Evolutionary conservation across 2,329 filamentous ascomycete species (phyloP), one percentile per base, ranked within the genome.

Genomic region (Myotisia sp.): DNA sequence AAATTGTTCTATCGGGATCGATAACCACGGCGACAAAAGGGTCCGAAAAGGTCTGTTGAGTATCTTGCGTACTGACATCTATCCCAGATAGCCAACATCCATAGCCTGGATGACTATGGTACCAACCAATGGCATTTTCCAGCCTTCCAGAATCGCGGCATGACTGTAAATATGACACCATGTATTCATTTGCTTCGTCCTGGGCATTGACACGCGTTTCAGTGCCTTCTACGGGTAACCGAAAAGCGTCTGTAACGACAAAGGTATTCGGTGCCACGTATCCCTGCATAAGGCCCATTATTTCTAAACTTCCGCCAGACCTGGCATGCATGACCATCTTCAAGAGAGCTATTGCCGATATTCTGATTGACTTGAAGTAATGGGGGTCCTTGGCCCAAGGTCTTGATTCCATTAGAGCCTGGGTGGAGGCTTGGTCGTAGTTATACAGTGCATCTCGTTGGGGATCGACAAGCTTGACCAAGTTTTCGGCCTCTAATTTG

Each of bases 321-420:
- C 90, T 81, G 6, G 90, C 90, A 56, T 98, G 90, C 82, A 94
- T 95, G 44, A 92, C 84, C 90, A 98, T 98, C 64, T 98, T 98
- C 47, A 95, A 73, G 39, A 98, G 72, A 4, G 90, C 90, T 8
- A 93, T 78, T 38, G 90, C 85, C 34, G 83, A 92, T 59, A 98
- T 87, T 49, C 86, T 83, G 29, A 95, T 84, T 35, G 80, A 71
- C 55, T 87, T 92, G 71, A 95, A 98, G 66, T 94, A 77, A 57
- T 84, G 70, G 0, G 79, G 77, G 52, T 94, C 76, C 29, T 64
- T 65, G 32, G 63, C 64, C 90, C 90, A 95, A 41, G 86, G 85
- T 35, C 71, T 71, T 14, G 68, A 64, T 7, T 68, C 60, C 42
- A 68, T 69, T 44, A 80, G 70, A 23, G 67, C 62, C 51, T 79